Percentiles rank a stretch among this genome's conserved stretches.
These are phyloP conservation scores for Candida verbasci DNA, from an alignment of 805 yeast genomes.

Conservation along the genomic window DNA sequence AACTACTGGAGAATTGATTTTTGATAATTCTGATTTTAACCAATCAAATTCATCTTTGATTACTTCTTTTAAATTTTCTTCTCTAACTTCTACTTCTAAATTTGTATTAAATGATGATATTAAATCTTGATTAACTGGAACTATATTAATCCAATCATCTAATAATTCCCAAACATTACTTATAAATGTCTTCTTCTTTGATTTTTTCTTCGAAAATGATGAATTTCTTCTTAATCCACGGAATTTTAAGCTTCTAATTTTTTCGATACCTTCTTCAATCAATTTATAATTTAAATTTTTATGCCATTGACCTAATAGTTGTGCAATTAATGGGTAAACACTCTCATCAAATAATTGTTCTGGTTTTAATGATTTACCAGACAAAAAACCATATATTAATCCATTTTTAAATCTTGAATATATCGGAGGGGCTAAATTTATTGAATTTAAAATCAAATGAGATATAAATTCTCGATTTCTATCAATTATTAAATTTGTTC, in stretches of 20 bases:
- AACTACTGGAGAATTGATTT: conserved; percentile 50
- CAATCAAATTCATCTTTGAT: conserved; percentile 51
- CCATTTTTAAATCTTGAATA: conserved; percentile 71
- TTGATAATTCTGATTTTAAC: conserved; percentile 29
- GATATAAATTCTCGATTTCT: conserved; percentile 71
- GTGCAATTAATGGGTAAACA: conserved; percentile 57
- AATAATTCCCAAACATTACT: conserved; percentile 57
- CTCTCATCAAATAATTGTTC: conserved; percentile 45
- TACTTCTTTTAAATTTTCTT: conserved; percentile 30
- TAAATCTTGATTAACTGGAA: conserved; percentile 48
- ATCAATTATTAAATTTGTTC: conserved; percentile 68
- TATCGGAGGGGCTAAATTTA: conserved; percentile 63
- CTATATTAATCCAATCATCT: conserved; percentile 56
- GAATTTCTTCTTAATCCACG: conserved; percentile 1
- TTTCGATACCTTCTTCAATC: conserved; percentile 45
- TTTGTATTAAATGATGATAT: conserved; percentile 33
- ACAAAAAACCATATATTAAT: conserved; percentile 62
- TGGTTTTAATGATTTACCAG: conserved; percentile 58
- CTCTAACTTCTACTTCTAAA: conserved; percentile 15
- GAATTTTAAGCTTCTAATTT: conserved; percentile 21
- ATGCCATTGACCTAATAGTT: conserved; percentile 71
- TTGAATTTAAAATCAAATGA: conserved; percentile 56
- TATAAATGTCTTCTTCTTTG: conserved; percentile 25
- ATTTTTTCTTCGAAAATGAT: conserved; percentile 7
- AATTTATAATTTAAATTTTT: conserved; percentile 38